Evolutionary conservation across 2,329 filamentous ascomycete species (phyloP).

Genomic region (Aspergillus sp.): DNA sequence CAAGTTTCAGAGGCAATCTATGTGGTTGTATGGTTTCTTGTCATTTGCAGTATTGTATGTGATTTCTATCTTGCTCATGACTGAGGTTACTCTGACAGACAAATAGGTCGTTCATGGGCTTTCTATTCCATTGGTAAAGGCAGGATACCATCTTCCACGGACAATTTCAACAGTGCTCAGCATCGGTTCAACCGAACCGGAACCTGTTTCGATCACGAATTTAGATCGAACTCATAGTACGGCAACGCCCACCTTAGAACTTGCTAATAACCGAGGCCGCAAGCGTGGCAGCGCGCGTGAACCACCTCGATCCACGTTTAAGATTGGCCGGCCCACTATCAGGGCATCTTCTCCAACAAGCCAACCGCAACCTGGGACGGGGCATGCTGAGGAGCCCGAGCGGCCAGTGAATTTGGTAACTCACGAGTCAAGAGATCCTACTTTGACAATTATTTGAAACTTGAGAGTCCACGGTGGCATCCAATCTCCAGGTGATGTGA

Average conservation of each 20-base stretch:
- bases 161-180: constrained; percentile 44
- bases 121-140: constrained; percentile 64
- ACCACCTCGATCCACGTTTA: constrained; percentile 18
- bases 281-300: constrained; percentile 16
- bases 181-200: constrained; percentile 27
- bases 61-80: background rate
- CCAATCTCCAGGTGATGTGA: too few relatives aligned
- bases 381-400: constrained; percentile 23
- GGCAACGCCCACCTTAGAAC: constrained; percentile 17
- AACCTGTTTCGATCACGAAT: constrained; percentile 24
- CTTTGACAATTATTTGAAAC: background rate
- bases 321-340: constrained; percentile 22
- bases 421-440: constrained; percentile 3
- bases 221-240: constrained; percentile 28
- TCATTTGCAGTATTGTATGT: constrained; percentile 71
- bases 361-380: constrained; percentile 16
- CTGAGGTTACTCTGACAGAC: background rate
- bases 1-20: constrained; percentile 61
- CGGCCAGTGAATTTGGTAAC: constrained; percentile 27
- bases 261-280: constrained; percentile 18
- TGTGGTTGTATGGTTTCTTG: constrained; percentile 80
- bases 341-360: constrained; percentile 9
- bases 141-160: constrained; percentile 42
- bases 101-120: constrained; percentile 70
- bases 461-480: too few relatives aligned